Conservation (phyloP, 2,329 filamentous ascomycete species). For the Trichoderma aggressivum region DNA sequence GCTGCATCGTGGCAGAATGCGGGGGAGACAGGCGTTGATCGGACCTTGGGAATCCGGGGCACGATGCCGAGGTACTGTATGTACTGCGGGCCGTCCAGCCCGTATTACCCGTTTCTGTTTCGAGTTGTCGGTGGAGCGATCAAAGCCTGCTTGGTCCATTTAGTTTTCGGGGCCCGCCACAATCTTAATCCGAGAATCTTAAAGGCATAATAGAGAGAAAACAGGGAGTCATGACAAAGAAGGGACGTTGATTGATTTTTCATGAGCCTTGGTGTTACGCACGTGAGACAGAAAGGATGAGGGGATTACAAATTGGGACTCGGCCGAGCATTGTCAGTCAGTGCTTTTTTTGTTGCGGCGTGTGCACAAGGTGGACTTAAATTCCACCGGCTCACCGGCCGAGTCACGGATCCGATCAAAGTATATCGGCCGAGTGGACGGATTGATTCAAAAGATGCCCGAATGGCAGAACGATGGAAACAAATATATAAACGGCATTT, state of each 20-base stretch:
- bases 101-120: not conserved
- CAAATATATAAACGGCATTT: not conserved
- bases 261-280: not conserved
- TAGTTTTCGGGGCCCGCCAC: not conserved
- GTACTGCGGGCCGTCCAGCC: not conserved
- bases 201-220: too few relatives aligned
- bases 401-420: conserved; percentile 21
- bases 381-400: not conserved
- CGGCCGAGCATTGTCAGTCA: not conserved
- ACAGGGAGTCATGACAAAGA: not conserved
- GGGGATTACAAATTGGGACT: not conserved
- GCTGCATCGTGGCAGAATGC: not conserved
- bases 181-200: not conserved
- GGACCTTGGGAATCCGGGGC: not conserved
- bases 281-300: not conserved
- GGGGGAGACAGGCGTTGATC: not conserved
- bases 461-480: not conserved
- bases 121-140: not conserved
- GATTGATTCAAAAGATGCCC: not conserved
- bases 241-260: not conserved
- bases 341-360: not conserved
- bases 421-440: conserved; percentile 26
- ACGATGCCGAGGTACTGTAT: conserved; percentile 13
- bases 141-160: not conserved
- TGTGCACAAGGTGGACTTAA: not conserved